Percentiles rank a stretch among this genome's conserved stretches.
These are phyloP conservation scores for Rhizophora apiculata DNA, from an alignment of 345 rosid genomes.

Conservation along the genomic window DNA sequence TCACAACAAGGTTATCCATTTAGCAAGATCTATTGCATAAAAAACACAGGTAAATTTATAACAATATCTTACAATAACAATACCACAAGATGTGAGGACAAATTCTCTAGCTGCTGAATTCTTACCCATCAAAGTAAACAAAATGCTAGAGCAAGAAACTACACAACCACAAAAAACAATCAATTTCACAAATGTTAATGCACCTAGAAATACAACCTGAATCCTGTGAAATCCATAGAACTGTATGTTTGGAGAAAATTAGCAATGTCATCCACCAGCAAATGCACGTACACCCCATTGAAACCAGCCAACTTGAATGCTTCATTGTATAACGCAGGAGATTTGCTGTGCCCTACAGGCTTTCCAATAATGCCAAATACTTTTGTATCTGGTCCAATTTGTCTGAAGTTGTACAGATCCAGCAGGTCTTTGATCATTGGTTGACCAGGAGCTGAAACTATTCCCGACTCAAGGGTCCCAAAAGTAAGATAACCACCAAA, in stretches of 20 bases:
- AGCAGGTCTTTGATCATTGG: constrained; percentile 73
- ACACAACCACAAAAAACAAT: background rate
- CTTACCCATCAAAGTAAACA: background rate
- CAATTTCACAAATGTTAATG: background rate
- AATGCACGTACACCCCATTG: constrained; percentile 73
- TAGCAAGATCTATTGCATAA: background rate
- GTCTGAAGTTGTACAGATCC: constrained; percentile 78
- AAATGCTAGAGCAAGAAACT: background rate
- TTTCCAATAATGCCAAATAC: constrained; percentile 88
- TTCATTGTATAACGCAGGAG: constrained; percentile 79
- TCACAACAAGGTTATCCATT: constrained; percentile 4
- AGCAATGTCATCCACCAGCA: constrained; percentile 76
- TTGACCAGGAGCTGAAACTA: constrained; percentile 93
- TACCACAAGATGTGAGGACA: too few species aligned
- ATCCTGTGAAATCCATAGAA: constrained; percentile 81
- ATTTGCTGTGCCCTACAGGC: constrained; percentile 95
- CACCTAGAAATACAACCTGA: constrained; percentile 52
- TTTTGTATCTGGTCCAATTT: constrained; percentile 76
- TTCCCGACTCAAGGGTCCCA: constrained; percentile 77
- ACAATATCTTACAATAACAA: background rate
- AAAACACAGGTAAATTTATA: constrained; percentile 5
- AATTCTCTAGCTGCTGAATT: background rate
- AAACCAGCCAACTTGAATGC: constrained; percentile 79
- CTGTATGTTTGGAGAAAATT: constrained; percentile 72
- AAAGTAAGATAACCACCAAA: constrained; percentile 92